These are phyloP conservation scores for Penicillium lividum DNA, from an alignment of 495 filamentous ascomycete genomes.

Conservation along the genomic window DNA sequence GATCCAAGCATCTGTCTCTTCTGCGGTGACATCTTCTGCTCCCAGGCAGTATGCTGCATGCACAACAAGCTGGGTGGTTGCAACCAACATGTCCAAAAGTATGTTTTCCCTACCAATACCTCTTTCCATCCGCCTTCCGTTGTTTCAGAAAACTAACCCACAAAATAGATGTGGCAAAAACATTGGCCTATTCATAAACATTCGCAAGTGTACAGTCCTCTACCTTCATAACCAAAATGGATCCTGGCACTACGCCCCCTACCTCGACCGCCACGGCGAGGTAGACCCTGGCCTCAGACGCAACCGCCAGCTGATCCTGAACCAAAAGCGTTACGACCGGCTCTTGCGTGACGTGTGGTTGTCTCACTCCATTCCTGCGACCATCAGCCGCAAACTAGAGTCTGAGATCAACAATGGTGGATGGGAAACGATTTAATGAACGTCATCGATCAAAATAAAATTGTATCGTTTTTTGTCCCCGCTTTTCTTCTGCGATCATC, in stretches of 20 bases:
- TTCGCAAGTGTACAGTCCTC: constrained; percentile 88
- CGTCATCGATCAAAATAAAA: constrained; percentile 4
- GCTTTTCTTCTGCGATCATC: not conserved
- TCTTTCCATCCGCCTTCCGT: not conserved
- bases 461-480: not conserved
- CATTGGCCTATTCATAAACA: constrained; percentile 91
- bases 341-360: constrained; percentile 87
- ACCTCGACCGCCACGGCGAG: constrained; percentile 94
- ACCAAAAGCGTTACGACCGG: constrained; percentile 89
- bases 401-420: constrained; percentile 94
- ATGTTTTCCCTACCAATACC: constrained; percentile 34
- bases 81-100: constrained; percentile 87
- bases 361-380: constrained; percentile 80
- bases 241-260: constrained; percentile 83
- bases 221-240: constrained; percentile 81
- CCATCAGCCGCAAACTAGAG: constrained; percentile 86
- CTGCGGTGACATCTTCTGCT: constrained; percentile 94
- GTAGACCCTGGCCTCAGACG: constrained; percentile 82
- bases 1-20: constrained; percentile 93
- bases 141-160: constrained; percentile 14
- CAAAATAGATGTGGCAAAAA: constrained; percentile 75
- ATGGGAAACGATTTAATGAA: constrained; percentile 81
- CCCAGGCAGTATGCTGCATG: constrained; percentile 88
- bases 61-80: constrained; percentile 77
- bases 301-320: constrained; percentile 82